Base-by-base conservation (phyloP, 139 green algal species). In the Spirogloea muscicola region DNA sequence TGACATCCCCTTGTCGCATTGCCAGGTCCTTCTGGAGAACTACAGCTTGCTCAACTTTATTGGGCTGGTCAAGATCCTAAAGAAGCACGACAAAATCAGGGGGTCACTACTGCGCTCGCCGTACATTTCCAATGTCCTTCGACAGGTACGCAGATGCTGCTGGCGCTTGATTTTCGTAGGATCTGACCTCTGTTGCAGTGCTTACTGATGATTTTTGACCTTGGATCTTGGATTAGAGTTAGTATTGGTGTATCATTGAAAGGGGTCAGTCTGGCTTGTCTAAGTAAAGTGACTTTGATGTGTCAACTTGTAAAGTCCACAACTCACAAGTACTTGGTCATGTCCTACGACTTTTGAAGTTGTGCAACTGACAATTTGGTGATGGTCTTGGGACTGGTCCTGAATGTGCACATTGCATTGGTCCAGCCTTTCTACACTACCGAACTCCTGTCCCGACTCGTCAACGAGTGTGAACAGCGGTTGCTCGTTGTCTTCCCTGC, bases 61-160 rank as follows among this genome's bases (percentile, higher is more conserved):
- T 21, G 80, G 68, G 16, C 44, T 85, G 40, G 80, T 82, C 3
- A 85, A 85, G 55, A 85, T 85, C 27, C 68, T 85, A 6, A 85
- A 85, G 60, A 85, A 85, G 73, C 80, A 85, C 62, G 80, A 85
- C 79, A 85, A 85, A 41, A 51, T 34, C 25, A 84, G 73, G 10
- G 77, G 77, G 34, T 27, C 79, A 6, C 42, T 83, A 7, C 59
- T 84, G 27, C 73, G 77, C 7, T 60, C 36, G 16, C 66, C 70
- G 33, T 84, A 58, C 68, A 52, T 86, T 18, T 36, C 41, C 40
- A 85, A 69, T 25, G 67, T 82, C 21, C 40, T 85, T 21, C 78
- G 66, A 33, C 80, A 84, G 77, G 70, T 78, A 16, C 16, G 25
- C 21, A 25, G 13, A 52, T 5, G 36, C 6, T 69, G 13, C 25